phyloP scores from a whole-genome alignment of 163 green algal genomes.

The Smithsoniella earleae region DNA sequence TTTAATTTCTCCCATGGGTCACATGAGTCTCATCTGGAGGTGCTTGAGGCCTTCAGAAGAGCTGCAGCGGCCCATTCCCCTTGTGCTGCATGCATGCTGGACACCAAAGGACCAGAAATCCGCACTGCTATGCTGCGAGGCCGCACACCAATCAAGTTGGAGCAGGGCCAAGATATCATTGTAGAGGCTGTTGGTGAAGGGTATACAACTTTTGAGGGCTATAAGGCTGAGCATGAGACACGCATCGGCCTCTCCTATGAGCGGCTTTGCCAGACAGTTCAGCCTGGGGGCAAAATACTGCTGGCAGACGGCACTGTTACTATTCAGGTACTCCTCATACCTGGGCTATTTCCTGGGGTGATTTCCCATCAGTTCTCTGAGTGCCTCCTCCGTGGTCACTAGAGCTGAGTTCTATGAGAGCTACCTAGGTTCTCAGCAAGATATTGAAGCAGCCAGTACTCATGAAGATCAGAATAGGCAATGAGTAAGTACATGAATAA shows the following conservation, averaged over 20 bases:
- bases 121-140: conserved; percentile 45
- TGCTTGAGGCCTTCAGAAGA: conserved; percentile 50
- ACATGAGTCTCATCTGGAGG: conserved; percentile 50
- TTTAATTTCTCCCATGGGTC: conserved; percentile 50
- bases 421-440: too few species aligned
- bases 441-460: too few species aligned
- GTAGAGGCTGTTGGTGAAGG: conserved; percentile 45
- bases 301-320: conserved; percentile 48
- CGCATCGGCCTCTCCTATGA: conserved; percentile 52
- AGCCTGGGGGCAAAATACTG: conserved; percentile 49
- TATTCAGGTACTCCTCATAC: conserved; percentile 51
- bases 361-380: too few species aligned
- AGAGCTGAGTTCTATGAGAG: too few species aligned
- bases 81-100: conserved; percentile 36
- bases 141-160: conserved; percentile 36
- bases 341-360: too few species aligned
- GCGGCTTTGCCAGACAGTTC: conserved; percentile 46
- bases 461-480: too few species aligned
- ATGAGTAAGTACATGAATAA: too few species aligned
- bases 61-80: background rate
- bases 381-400: too few species aligned
- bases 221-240: conserved; percentile 46
- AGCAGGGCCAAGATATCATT: conserved; percentile 42
- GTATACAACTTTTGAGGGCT: conserved; percentile 50
- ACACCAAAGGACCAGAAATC: conserved; percentile 59